These are phyloP conservation scores for Flueggea neowawraea DNA, from an alignment of 441 rosid genomes.

Conservation along the genomic window DNA sequence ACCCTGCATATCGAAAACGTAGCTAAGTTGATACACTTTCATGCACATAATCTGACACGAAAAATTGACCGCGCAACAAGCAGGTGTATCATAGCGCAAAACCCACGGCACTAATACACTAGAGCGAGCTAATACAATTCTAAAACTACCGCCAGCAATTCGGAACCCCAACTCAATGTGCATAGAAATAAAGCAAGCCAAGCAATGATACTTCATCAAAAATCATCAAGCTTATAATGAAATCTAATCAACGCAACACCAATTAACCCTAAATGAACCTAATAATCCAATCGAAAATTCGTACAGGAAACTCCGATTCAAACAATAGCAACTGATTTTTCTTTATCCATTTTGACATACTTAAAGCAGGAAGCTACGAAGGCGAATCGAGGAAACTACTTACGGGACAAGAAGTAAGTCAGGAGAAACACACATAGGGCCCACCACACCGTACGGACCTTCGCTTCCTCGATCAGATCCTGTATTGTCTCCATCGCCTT, in stretches of 20 bases:
- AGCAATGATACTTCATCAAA: too few species aligned
- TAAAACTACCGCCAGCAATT: neutral
- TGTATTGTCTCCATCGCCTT: conserved; percentile 83
- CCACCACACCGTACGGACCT: conserved; percentile 86
- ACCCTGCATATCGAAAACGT: too few species aligned
- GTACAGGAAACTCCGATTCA: neutral
- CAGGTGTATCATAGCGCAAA: neutral
- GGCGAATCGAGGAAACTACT: conserved; percentile 19
- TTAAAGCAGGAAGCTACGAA: neutral
- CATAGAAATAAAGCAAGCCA: too few species aligned
- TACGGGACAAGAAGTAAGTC: conserved; percentile 87
- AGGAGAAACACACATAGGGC: conserved; percentile 65
- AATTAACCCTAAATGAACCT: too few species aligned
- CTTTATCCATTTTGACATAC: too few species aligned
- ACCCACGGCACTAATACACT: neutral
- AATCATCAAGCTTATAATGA: too few species aligned
- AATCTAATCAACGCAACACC: too few species aligned
- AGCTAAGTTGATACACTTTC: too few species aligned
- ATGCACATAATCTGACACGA: too few species aligned
- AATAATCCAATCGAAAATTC: conserved; percentile 6
- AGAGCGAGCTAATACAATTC: neutral
- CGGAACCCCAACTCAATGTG: neutral
- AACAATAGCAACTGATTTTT: neutral
- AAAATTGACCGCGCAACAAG: too few species aligned
- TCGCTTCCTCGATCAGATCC: conserved; percentile 97